phyloP scores from a whole-genome alignment of 768 basidiomycete genomes.

The Boletus patriciae region DNA sequence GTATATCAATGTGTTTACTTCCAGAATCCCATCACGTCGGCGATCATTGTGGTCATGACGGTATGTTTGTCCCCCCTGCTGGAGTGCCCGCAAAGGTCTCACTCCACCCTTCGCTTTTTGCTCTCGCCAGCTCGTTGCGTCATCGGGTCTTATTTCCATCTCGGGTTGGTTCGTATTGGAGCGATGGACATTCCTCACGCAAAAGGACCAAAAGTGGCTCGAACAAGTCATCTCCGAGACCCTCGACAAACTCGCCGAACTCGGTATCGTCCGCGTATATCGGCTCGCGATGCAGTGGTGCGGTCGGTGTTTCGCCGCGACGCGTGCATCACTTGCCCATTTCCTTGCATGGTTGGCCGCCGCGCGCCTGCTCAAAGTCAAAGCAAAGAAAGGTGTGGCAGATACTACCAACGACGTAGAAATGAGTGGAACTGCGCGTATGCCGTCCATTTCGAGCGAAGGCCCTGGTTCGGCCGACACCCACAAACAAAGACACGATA shows the following conservation, averaged over 20 bases:
- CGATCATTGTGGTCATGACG: conserved; percentile 72
- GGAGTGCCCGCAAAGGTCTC: background rate
- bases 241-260: conserved; percentile 20
- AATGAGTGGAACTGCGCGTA: background rate
- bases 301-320: conserved; percentile 8
- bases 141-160: conserved; percentile 45
- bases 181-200: conserved; percentile 44
- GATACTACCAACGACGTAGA: background rate
- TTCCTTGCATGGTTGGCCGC: conserved; percentile 14
- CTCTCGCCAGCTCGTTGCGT: conserved; percentile 29
- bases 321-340: conserved; percentile 7
- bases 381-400: background rate
- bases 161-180: conserved; percentile 53
- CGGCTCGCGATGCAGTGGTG: conserved; percentile 27
- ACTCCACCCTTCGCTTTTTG: background rate
- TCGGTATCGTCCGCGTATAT: conserved; percentile 27
- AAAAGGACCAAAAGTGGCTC: conserved; percentile 49
- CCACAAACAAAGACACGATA: conserved; percentile 1
- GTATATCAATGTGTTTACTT: background rate
- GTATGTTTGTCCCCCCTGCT: conserved; percentile 16
- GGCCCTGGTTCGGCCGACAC: background rate
- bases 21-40: conserved; percentile 60
- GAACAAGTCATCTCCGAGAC: conserved; percentile 36
- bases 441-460: conserved; percentile 7
- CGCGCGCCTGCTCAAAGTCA: background rate